Conservation (phyloP, 225 moss, liverwort and hornwort genomes). For the Pleurozium schreberi region DNA sequence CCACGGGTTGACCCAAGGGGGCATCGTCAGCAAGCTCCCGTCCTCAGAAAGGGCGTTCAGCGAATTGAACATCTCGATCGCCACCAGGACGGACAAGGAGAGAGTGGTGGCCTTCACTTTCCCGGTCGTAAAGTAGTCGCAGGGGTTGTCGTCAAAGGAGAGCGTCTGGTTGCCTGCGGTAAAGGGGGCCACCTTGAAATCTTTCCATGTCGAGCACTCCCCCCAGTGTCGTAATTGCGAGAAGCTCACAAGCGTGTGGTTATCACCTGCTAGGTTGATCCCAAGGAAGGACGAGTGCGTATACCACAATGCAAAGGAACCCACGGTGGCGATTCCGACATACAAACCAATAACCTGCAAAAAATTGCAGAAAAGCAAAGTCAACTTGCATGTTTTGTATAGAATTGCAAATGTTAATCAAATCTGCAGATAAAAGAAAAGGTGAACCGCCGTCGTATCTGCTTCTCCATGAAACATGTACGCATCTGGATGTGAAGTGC, state of each 20-base stretch:
- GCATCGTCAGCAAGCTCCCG: constrained; percentile 77
- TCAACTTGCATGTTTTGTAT: neutral
- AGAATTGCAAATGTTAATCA: neutral
- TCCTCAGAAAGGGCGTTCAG: constrained; percentile 92
- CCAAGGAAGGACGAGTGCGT: constrained; percentile 82
- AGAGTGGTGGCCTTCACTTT: constrained; percentile 92
- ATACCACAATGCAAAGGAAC: constrained; percentile 85
- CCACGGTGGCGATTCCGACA: constrained; percentile 87
- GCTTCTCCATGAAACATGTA: neutral
- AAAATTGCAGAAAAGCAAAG: neutral
- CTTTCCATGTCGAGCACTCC: constrained; percentile 72
- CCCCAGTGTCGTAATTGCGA: constrained; percentile 72
- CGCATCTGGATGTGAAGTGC: neutral
- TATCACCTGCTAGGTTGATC: constrained; percentile 63
- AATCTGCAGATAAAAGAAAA: neutral
- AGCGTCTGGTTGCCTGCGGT: constrained; percentile 63
- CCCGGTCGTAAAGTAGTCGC: constrained; percentile 89
- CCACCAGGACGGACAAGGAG: constrained; percentile 76
- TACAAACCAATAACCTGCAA: constrained; percentile 83
- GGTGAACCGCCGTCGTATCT: neutral
- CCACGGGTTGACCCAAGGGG: constrained; percentile 92
- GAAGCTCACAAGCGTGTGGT: constrained; percentile 69
- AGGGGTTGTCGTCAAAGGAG: constrained; percentile 64
- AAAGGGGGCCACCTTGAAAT: constrained; percentile 75
- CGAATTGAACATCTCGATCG: constrained; percentile 97